Evolutionary conservation across 371 early-diverging fungal genomes (phyloP).

Genomic region (Actinomortierella ambigua): DNA sequence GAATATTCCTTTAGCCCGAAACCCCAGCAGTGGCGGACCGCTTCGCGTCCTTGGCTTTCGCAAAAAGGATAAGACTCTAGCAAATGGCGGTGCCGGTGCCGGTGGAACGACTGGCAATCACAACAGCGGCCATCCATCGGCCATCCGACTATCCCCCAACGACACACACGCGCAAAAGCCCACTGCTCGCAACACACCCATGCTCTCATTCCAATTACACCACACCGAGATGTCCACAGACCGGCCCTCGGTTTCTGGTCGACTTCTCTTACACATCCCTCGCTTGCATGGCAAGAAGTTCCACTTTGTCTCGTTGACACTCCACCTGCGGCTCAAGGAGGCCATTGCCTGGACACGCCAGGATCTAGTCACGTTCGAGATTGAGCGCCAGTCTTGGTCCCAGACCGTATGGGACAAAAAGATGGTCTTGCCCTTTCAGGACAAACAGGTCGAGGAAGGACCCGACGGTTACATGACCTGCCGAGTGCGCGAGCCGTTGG

Average conservation of each 20-base stretch:
- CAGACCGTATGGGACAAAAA: constrained; percentile 40
- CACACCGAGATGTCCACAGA: constrained; percentile 30
- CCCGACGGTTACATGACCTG: constrained; percentile 11
- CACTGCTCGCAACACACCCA: constrained; percentile 40
- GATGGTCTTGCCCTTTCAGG: constrained; percentile 20
- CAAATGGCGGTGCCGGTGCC: no score
- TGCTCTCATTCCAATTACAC: constrained; percentile 37
- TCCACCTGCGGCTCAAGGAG: constrained; percentile 35
- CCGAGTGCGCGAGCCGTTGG: constrained; percentile 34
- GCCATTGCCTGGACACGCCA: constrained; percentile 36
- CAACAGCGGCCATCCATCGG: no score
- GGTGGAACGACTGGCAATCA: no score
- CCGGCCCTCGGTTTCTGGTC: constrained; percentile 36
- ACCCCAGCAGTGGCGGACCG: no score
- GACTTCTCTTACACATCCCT: constrained; percentile 34
- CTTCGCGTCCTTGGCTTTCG: no score
- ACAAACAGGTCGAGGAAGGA: constrained; percentile 29
- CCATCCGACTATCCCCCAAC: constrained; percentile 1
- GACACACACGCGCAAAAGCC: constrained; percentile 19
- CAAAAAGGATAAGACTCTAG: no score
- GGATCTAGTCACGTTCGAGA: constrained; percentile 35
- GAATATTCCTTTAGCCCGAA: no score
- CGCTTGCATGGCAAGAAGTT: constrained; percentile 25
- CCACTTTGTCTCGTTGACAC: constrained; percentile 31
- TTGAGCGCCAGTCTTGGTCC: constrained; percentile 33